Conservation (phyloP, 2,329 filamentous ascomycete genomes). For the Penicillium sp. region DNA sequence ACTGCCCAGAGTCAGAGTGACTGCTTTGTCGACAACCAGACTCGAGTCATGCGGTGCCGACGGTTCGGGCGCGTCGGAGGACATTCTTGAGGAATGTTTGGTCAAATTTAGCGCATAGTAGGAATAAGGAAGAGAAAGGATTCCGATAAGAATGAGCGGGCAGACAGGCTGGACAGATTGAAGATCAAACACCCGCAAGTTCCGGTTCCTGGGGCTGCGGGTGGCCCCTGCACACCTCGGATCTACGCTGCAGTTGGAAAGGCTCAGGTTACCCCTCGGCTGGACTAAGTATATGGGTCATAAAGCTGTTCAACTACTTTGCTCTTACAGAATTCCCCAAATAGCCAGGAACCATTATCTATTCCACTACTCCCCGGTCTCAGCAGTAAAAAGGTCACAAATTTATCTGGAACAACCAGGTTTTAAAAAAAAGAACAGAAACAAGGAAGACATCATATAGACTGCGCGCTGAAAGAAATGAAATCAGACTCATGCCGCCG, state of each 20-base stretch:
- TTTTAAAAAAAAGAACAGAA: constrained; percentile 14
- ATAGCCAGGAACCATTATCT: constrained; percentile 18
- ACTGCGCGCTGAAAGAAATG: constrained; percentile 28
- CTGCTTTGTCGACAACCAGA: constrained; percentile 56
- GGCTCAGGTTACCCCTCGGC: background rate
- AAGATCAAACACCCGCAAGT: constrained; percentile 15
- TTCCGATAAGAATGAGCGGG: background rate
- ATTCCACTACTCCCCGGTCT: constrained; percentile 25
- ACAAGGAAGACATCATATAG: constrained; percentile 29
- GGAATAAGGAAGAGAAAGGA: background rate
- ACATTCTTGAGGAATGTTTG: constrained; percentile 18
- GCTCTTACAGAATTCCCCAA: too few species aligned
- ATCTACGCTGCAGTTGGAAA: constrained; percentile 7
- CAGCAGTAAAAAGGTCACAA: constrained; percentile 27
- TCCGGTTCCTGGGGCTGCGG: constrained; percentile 17
- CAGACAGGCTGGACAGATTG: constrained; percentile 11
- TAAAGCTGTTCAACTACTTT: too few species aligned
- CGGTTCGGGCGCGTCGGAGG: constrained; percentile 28
- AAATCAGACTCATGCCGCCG: constrained; percentile 37
- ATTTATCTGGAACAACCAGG: constrained; percentile 29
- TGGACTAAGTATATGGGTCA: background rate
- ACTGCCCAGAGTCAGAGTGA: constrained; percentile 59
- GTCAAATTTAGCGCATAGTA: constrained; percentile 11
- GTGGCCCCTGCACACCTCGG: constrained; percentile 15
- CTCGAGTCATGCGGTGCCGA: constrained; percentile 43